Base-by-base conservation (phyloP, 2,329 filamentous ascomycete genomes). In the Zymoseptoria ardabiliae region DNA sequence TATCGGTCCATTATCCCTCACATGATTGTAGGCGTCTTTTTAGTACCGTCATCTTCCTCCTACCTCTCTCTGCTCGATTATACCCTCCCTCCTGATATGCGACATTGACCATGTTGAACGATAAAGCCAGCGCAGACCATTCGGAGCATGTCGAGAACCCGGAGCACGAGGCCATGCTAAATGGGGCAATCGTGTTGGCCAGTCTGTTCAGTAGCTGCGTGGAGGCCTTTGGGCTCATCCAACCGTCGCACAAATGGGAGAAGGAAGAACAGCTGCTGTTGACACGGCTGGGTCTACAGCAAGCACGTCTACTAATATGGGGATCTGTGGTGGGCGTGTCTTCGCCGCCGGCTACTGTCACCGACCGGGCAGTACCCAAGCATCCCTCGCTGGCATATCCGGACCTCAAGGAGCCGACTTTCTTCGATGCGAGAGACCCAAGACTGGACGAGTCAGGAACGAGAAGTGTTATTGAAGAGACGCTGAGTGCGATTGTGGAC, bases 251-350 rank as follows among this genome's bases (percentile, higher is more conserved):
- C 53, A 72, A 76, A 59, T 74, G 73, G 64, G 72, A 77, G 49
- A 74, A 72, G 59, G 69, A 71, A 13, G 77, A 80, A 62, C 76
- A 77, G 61, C 71, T 78, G 21, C 71, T 75, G 21, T 71, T 79
- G 25, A 70, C 74, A 3, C 73, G 74, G 56, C 68, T 79, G 5
- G 77, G 77, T 56, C 71, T 80, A 22, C 75, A 79, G 63, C 78
- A 80, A 65, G 76, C 76, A 45, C 71, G 77, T 23, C 71, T 80
- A 52, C 69, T 80, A 58, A 78, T 78, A 60, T 79, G 77, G 71
- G 78, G 77, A n/a, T 75, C 78, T 65, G 74, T 74, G 4, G 71
- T 79, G 10, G 77, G 77, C 22, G 74, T 80, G 25, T 73, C 72
- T 20, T 75, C 75, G 20, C 77, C 77, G 19, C 77, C 77, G 19